These are phyloP conservation scores for Colletotrichum abscissum DNA, from an alignment of 2,329 filamentous ascomycete species.

Conservation along the genomic window DNA sequence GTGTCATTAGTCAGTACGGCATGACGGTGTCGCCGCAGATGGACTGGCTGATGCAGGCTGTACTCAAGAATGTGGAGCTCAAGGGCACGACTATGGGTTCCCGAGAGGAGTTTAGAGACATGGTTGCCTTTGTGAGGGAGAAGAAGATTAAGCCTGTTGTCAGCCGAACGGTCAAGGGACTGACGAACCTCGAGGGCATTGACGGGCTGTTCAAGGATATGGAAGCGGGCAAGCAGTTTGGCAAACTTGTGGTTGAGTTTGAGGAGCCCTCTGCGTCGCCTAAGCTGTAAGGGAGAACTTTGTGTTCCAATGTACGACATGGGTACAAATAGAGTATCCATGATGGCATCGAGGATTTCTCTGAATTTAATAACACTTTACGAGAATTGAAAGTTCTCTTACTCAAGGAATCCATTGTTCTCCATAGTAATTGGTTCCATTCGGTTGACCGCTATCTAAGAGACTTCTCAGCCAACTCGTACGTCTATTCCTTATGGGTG, in stretches of 20 bases:
- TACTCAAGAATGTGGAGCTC: slow-evolving; percentile 89
- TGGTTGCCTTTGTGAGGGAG: slow-evolving; percentile 83
- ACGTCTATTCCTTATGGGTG: background rate
- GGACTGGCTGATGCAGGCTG: slow-evolving; percentile 86
- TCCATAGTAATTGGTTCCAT: background rate
- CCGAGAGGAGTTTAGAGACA: slow-evolving; percentile 87
- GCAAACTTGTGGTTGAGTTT: slow-evolving; percentile 88
- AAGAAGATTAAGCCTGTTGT: slow-evolving; percentile 82
- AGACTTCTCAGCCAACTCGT: background rate
- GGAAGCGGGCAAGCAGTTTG: slow-evolving; percentile 87
- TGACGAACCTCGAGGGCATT: slow-evolving; percentile 83
- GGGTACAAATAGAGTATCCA: background rate
- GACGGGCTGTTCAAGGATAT: slow-evolving; percentile 89
- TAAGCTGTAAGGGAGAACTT: slow-evolving; percentile 50
- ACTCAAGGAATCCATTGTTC: background rate
- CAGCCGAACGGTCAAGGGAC: slow-evolving; percentile 76
- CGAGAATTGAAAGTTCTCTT: background rate
- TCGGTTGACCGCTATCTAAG: background rate
- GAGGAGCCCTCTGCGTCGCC: slow-evolving; percentile 49
- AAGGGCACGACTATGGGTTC: slow-evolving; percentile 92
- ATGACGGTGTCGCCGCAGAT: slow-evolving; percentile 91
- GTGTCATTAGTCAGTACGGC: slow-evolving; percentile 87
- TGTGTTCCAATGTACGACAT: background rate
- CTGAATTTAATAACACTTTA: background rate
- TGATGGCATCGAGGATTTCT: background rate